Base-by-base conservation (phyloP, 192 early-diverging fungal species). In the Entrophospora sp. region DNA sequence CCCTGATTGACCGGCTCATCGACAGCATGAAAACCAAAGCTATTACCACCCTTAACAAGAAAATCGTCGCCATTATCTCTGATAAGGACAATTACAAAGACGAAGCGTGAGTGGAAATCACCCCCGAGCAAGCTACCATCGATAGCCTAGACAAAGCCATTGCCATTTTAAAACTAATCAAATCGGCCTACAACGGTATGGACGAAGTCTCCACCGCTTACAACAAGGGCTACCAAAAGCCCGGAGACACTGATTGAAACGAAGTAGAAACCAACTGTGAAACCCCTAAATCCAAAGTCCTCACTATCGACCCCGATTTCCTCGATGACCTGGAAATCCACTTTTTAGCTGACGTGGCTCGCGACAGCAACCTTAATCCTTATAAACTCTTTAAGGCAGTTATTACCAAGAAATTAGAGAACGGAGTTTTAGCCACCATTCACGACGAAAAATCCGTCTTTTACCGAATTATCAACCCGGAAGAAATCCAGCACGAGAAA, bases 391-490 rank as follows among this genome's bases (percentile, higher is more conserved):
- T 51, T 18, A 51, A 51, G 24, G 22, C 2, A 30, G 48, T 51
- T 27, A 51, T 51, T 20, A 9, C 48, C 12, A 51, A 51, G 22
- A 51, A 51, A 18, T 24, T 51, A 51, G n/a, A 5, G 1, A 5
- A 51, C 2, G 48, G 48, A 8, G 48, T 51, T 6, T 24, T 51
- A 2, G 48, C 48, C n/a, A 51, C 48, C 20, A 51, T 51, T 18
- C 48, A 51, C 22, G 48, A 51, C n/a, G 48, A 51, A 10, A 51
- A 51, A 18, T 8, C 5, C 2, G 48, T 51, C 14, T 9, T 51
- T 51, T 51, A 51, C 28, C 48, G 48, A 51, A 51, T 51, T 8
- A 51, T 51, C n/a, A 51, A 51, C 48, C 48, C 48, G n/a, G 48
- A 51, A 24, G 48, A 51, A 30, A 51, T 51, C 4, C 48, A 51